Conservation (phyloP, 768 basidiomycete genomes). For the Leucosporidium creatinivorum region DNA sequence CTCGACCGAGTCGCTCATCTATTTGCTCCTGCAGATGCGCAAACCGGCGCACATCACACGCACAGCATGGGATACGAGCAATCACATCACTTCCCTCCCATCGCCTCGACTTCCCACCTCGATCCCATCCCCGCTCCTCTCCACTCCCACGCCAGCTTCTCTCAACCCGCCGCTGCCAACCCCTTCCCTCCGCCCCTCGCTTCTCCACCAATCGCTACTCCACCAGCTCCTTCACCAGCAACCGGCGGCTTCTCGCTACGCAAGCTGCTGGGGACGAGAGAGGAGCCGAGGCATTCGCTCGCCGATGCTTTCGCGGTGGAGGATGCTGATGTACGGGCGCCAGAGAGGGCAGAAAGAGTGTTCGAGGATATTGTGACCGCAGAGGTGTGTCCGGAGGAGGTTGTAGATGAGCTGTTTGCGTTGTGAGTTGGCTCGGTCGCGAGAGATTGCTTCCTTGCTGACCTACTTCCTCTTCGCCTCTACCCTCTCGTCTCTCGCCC, state of each 20-base stretch:
- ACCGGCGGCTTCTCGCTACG: conserved; percentile 11
- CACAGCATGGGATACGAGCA: no score
- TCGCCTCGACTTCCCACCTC: no score
- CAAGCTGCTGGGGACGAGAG: not conserved
- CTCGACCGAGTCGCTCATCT: no score
- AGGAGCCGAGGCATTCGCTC: conserved; percentile 6
- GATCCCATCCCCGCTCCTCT: not conserved
- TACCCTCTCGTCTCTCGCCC: not conserved
- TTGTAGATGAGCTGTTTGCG: not conserved
- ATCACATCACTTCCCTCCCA: no score
- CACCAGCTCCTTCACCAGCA: no score
- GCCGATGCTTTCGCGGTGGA: conserved; percentile 9
- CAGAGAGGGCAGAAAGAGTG: not conserved
- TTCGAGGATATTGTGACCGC: conserved; percentile 1
- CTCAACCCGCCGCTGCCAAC: not conserved
- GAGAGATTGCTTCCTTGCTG: not conserved
- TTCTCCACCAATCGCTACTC: no score
- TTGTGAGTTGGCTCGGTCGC: not conserved
- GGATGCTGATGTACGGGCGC: not conserved
- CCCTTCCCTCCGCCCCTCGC: not conserved
- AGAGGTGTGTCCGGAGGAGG: not conserved
- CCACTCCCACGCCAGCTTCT: not conserved
- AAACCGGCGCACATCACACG: no score
- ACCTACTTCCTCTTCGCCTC: not conserved
- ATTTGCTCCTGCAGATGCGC: no score